A percentile compares a stretch with the other conserved stretches of the same genome.
These are phyloP conservation scores for Hymenoscyphus fructigenus DNA, from an alignment of 2,329 filamentous ascomycete species.

Conservation along the genomic window DNA sequence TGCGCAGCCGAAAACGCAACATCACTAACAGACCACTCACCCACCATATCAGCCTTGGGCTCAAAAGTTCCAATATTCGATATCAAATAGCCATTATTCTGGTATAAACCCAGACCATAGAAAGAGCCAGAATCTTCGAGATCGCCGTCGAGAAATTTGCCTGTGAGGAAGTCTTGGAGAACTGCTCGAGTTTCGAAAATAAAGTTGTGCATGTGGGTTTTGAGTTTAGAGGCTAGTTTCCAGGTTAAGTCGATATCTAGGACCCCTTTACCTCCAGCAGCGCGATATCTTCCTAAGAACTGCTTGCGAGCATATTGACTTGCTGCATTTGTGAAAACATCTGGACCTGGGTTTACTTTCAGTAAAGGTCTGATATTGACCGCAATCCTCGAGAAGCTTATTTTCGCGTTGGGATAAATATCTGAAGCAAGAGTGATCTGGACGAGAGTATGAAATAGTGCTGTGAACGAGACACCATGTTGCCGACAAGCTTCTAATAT, in stretches of 20 bases:
- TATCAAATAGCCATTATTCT: slow-evolving; percentile 21
- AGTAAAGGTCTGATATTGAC: slow-evolving; percentile 19
- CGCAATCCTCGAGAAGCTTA: slow-evolving; percentile 18
- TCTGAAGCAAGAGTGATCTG: slow-evolving; percentile 19
- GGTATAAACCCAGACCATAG: slow-evolving; percentile 12
- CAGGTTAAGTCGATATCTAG: slow-evolving; percentile 6
- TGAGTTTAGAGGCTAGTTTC: slow-evolving; percentile 19
- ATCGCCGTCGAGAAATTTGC: slow-evolving; percentile 21
- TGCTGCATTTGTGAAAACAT: slow-evolving; percentile 19
- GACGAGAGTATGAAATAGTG: slow-evolving; percentile 21
- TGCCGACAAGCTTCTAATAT: slow-evolving; percentile 15
- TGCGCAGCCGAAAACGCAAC: slow-evolving; percentile 19
- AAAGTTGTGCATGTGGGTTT: slow-evolving; percentile 14
- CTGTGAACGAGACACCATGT: slow-evolving; percentile 21
- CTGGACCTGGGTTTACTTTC: slow-evolving; percentile 7
- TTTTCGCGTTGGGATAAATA: slow-evolving; percentile 17
- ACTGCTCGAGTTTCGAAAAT: slow-evolving; percentile 13
- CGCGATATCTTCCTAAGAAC: slow-evolving; percentile 15
- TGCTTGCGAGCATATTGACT: slow-evolving; percentile 15
- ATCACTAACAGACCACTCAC: slow-evolving; percentile 18
- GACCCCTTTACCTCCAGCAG: background rate
- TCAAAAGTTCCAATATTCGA: slow-evolving; percentile 22
- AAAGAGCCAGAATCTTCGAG: slow-evolving; percentile 20
- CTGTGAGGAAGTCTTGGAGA: slow-evolving; percentile 13
- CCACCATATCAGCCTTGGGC: slow-evolving; percentile 14